Conservation (phyloP, 495 filamentous ascomycete genomes). For the Penicillium arizonense region DNA sequence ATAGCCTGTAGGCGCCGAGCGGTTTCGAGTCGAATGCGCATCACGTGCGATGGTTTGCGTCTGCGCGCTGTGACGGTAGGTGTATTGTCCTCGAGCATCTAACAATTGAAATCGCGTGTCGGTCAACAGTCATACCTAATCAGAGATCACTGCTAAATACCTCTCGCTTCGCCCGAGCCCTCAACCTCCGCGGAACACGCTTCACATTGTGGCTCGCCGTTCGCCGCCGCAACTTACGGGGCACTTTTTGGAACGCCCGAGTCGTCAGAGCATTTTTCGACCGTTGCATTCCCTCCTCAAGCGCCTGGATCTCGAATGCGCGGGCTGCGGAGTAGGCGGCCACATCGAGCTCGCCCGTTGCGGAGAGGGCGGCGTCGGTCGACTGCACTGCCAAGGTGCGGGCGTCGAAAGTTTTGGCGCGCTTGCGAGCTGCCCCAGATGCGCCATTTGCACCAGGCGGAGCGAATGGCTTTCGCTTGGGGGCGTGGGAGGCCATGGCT, state of each 20-base stretch:
- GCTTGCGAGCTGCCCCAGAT: conserved; percentile 48
- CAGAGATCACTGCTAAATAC: conserved; percentile 27
- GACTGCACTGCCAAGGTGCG: conserved; percentile 73
- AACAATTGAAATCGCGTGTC: conserved; percentile 3
- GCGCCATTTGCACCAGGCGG: conserved; percentile 18
- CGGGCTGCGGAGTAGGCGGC: conserved; percentile 77
- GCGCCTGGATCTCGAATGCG: conserved; percentile 82
- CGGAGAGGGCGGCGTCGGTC: conserved; percentile 64
- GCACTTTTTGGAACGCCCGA: conserved; percentile 87
- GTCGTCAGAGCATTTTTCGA: conserved; percentile 65
- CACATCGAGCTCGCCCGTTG: conserved; percentile 76
- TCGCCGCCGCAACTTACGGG: conserved; percentile 75
- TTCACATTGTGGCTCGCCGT: conserved; percentile 96
- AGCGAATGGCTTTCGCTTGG: conserved; percentile 33
- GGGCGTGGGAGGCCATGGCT: conserved; percentile 35
- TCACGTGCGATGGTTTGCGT: conserved; percentile 66
- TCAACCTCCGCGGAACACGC: conserved; percentile 77
- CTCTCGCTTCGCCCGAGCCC: conserved; percentile 69
- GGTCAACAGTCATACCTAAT: background rate
- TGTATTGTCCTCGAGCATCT: conserved; percentile 89
- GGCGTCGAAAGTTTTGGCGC: conserved; percentile 64
- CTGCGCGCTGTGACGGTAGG: conserved; percentile 73
- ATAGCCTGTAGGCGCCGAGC: conserved; percentile 69
- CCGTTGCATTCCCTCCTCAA: conserved; percentile 74
- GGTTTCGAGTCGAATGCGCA: conserved; percentile 78